phyloP scores from a whole-genome alignment of 2,329 filamentous ascomycete species.

The Fusarium sp. region DNA sequence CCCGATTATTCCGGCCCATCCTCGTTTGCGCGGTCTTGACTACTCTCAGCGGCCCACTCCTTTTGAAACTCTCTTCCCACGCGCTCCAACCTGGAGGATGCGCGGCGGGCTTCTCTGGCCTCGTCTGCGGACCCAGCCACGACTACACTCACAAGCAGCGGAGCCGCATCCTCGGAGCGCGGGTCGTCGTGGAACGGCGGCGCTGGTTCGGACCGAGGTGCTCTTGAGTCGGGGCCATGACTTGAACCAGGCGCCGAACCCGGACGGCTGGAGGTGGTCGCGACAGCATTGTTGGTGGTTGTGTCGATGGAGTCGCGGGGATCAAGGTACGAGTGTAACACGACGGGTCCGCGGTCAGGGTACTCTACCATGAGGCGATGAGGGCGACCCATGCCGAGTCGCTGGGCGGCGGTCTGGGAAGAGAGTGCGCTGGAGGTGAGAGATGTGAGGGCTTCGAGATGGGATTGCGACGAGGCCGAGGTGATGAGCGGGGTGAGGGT shows the following conservation, averaged over 20 bases:
- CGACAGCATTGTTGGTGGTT: constrained; percentile 29
- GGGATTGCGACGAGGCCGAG: constrained; percentile 60
- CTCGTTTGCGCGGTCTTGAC: constrained; percentile 45
- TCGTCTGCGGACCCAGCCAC: constrained; percentile 64
- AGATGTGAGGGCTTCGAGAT: constrained; percentile 64
- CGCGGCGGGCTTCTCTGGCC: constrained; percentile 64
- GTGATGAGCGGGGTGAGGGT: constrained; percentile 70
- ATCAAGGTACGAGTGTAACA: constrained; percentile 63
- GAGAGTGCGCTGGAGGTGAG: constrained; percentile 67
- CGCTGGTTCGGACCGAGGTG: constrained; percentile 27
- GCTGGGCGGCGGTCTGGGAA: constrained; percentile 65
- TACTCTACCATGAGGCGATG: constrained; percentile 72
- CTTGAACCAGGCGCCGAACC: constrained; percentile 39
- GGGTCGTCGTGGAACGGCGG: constrained; percentile 38
- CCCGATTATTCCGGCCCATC: constrained; percentile 46
- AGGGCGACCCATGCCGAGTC: constrained; percentile 66
- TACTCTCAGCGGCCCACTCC: constrained; percentile 60
- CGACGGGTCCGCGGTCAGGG: constrained; percentile 57
- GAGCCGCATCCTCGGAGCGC: constrained; percentile 56
- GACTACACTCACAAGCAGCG: constrained; percentile 68
- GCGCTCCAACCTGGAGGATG: constrained; percentile 66
- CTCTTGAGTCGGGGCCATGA: constrained; percentile 32
- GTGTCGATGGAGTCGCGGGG: constrained; percentile 49
- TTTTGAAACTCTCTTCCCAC: constrained; percentile 68
- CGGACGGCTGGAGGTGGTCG: constrained; percentile 17